These are phyloP conservation scores for Didymosphaeria variabile DNA, from an alignment of 2,329 filamentous ascomycete genomes.

Conservation along the genomic window DNA sequence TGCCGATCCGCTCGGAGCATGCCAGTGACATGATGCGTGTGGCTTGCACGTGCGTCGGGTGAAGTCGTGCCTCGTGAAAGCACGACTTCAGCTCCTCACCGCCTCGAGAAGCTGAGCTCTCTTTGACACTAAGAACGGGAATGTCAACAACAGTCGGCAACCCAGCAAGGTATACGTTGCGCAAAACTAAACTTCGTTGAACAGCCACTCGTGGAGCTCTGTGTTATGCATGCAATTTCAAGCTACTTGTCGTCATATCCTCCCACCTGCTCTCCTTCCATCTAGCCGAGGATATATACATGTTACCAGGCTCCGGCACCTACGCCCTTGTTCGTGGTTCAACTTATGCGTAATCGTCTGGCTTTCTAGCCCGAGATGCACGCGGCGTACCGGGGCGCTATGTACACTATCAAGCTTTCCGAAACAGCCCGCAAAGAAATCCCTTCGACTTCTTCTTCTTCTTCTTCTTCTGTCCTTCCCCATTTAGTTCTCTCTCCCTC, in stretches of 20 bases:
- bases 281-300: not conserved
- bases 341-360: not conserved
- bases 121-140: too few species aligned
- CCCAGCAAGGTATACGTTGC: too few species aligned
- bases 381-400: not conserved
- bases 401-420: conserved; percentile 5
- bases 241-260: not conserved
- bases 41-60: not conserved
- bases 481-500: conserved; percentile 33
- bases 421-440: conserved; percentile 18
- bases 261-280: not conserved
- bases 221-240: not conserved
- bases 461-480: conserved; percentile 26
- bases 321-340: not conserved
- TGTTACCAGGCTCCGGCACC: not conserved
- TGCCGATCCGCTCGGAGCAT: not conserved
- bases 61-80: not conserved
- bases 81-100: not conserved
- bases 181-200: not conserved
- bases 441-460: conserved; percentile 14
- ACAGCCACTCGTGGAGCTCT: not conserved
- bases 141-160: too few species aligned
- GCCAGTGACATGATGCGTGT: not conserved
- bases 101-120: not conserved
- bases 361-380: not conserved